Conservation (phyloP, 2,329 filamentous ascomycete genomes). For the Grosmannia huntii region DNA sequence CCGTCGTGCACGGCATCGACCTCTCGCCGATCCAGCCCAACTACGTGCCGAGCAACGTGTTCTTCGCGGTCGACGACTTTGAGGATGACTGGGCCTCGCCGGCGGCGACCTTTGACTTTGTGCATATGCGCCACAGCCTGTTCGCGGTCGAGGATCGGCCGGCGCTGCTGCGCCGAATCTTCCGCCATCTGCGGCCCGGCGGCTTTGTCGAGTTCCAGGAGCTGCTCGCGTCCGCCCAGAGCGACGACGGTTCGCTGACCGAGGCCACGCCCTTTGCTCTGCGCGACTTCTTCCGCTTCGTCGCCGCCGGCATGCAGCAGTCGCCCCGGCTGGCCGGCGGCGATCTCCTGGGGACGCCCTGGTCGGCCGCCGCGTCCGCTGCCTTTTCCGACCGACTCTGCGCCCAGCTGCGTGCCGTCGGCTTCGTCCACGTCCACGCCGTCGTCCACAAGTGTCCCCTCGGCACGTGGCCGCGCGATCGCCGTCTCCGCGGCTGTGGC, state of each 20-base stretch:
- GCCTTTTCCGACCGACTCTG: slow-evolving; percentile 15
- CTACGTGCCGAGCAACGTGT: slow-evolving; percentile 37
- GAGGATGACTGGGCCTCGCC: slow-evolving; percentile 37
- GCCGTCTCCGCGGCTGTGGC: slow-evolving; percentile 30
- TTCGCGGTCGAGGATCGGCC: slow-evolving; percentile 30
- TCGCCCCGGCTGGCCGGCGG: slow-evolving; percentile 15
- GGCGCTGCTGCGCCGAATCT: slow-evolving; percentile 28
- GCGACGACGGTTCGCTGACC: slow-evolving; percentile 31
- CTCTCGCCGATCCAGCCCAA: slow-evolving; percentile 39
- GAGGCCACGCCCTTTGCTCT: slow-evolving; percentile 29
- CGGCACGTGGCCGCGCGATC: slow-evolving; percentile 32
- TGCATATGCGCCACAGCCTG: slow-evolving; percentile 34
- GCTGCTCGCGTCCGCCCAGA: slow-evolving; percentile 25
- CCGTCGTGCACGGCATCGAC: slow-evolving; percentile 34
- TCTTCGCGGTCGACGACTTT: slow-evolving; percentile 39
- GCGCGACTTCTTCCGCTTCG: slow-evolving; percentile 30
- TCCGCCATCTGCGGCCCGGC: slow-evolving; percentile 36
- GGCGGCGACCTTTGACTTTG: slow-evolving; percentile 32
- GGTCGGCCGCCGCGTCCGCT: not conserved
- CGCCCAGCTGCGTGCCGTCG: slow-evolving; percentile 23
- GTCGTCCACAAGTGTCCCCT: slow-evolving; percentile 31
- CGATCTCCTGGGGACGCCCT: not conserved
- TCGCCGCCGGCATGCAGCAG: slow-evolving; percentile 17
- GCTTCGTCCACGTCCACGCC: slow-evolving; percentile 26
- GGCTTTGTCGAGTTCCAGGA: slow-evolving; percentile 39